Evolutionary conservation across 176 grass and related monocot genomes (phyloP), one percentile per base, ranked within the genome.

Genomic region (Tillandsia leiboldiana): DNA sequence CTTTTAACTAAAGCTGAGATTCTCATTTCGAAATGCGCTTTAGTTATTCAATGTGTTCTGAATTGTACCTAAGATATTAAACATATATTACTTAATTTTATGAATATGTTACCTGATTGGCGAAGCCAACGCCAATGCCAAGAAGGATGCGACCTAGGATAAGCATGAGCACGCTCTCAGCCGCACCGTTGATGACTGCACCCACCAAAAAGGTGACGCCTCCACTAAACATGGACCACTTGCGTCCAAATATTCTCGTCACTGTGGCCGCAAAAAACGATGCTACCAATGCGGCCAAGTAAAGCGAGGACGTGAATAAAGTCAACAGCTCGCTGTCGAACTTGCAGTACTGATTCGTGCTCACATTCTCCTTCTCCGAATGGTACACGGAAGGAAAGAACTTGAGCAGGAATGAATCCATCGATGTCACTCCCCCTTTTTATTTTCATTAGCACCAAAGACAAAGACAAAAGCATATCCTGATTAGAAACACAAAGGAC

Each of bases 361-460:
- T 66, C 28, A 26, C 42, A 12, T 17, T 14, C 33, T 75, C 57
- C 42, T 75, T 22, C 73, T 66, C 48, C 18, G 67, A 52, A 20
- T 26, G 26, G 13, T 66, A 75, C 9, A 75, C 73, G 11, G 61
- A 75, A 10, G 73, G 73, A 17, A 75, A 75, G 73, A 75, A 75
- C 9, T 75, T 75, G 14, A 24, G 18, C 51, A 75, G 50, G 27
- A 75, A 75, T 22, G 73, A 24, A 66, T 66, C 73, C 73, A 75
- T 75, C 8, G 73, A 75, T 6, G 73, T 75, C 42, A 75, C 73
- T 53, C 73, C 73, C 12, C 73, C 73, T 75, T 59, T 59, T 59
- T 14, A 17, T 59, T 4, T 22, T 4, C 33, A 42, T 42, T 20
- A 20, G 0, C 20, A 20, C 0, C 54, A 59, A 59, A 59, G 11